Evolutionary conservation across 148 eudicot genomes (phyloP).

Genomic region (Talinum fruticosum): DNA sequence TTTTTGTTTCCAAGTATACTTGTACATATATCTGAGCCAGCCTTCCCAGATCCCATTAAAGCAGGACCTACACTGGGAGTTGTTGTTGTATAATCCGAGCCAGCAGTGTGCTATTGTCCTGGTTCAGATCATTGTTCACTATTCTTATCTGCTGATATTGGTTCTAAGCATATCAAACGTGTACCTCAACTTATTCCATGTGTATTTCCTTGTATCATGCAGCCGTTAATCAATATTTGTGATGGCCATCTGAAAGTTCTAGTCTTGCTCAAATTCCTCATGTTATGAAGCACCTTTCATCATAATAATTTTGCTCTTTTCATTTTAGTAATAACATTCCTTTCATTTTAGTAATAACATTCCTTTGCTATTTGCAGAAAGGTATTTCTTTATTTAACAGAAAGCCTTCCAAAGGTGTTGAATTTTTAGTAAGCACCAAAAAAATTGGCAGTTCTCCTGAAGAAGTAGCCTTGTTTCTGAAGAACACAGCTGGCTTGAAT

Average conservation of each 20-base stretch:
- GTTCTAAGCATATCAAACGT: background rate
- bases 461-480: conserved; percentile 75
- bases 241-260: background rate
- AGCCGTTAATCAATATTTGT: background rate
- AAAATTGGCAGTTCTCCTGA: conserved; percentile 80
- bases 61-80: no score
- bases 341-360: conserved; percentile 19
- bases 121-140: background rate
- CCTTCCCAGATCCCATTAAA: no score
- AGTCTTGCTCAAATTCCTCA: background rate
- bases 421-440: conserved; percentile 70
- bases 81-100: no score
- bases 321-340: conserved; percentile 13
- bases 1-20: no score
- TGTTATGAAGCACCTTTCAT: background rate
- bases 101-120: background rate
- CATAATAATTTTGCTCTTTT: background rate
- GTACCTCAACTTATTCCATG: background rate
- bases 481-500: conserved; percentile 81
- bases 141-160: background rate
- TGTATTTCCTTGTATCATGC: background rate
- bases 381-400: conserved; percentile 85
- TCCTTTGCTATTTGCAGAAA: conserved; percentile 61
- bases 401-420: conserved; percentile 94
- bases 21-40: no score